Evolutionary conservation across 305 asterid genomes (phyloP), one percentile per base, ranked within the genome.

Genomic region (Ilex paraguariensis): DNA sequence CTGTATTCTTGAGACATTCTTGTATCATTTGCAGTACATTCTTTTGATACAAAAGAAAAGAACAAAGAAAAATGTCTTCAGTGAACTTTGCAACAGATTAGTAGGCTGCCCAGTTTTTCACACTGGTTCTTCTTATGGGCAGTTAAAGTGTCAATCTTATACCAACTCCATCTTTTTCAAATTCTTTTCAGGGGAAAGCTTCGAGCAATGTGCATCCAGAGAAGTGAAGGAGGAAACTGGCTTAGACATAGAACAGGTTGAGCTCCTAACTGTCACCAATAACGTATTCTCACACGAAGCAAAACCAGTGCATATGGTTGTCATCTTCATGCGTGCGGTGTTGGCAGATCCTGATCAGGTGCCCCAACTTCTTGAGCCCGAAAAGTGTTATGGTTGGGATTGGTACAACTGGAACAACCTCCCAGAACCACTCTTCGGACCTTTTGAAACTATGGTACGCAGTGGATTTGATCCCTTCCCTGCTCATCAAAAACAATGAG

Each of bases 151-250:
- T 13, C 52, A 13, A 13, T 52, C 14, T n/a, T 14, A n/a, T 16
- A 33, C 31, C 15, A n/a, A 13, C 7, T 10, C n/a, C 48, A 31
- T 57, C 42, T 36, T 5, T 36, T 5, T 36, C 42, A 5, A 36
- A 36, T 36, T 36, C 42, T 31, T 61, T 57, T 36, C 57, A 89
- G 95, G 95, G 40, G 95, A 87, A 56, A 87, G 87, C 59, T 87
- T 90, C 14, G 90, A 80, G 77, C 90, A 81, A 55, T 87, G 94
- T 9, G 91, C 89, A 15, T 67, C 69, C 0, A 79, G 97, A 57
- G 94, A 87, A 63, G 83, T 80, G 70, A 87, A 83, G 74, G 97
- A 89, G 69, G 94, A 89, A 76, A 84, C 97, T 0, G 94, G 89
- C 44, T 62, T 89, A 7, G 83, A 75, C 33, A 78, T 89, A 9